Percentiles rank a stretch among this genome's conserved stretches.
These are phyloP conservation scores for Solanum tacnaense DNA, from an alignment of 257 asterid species.

Conservation along the genomic window DNA sequence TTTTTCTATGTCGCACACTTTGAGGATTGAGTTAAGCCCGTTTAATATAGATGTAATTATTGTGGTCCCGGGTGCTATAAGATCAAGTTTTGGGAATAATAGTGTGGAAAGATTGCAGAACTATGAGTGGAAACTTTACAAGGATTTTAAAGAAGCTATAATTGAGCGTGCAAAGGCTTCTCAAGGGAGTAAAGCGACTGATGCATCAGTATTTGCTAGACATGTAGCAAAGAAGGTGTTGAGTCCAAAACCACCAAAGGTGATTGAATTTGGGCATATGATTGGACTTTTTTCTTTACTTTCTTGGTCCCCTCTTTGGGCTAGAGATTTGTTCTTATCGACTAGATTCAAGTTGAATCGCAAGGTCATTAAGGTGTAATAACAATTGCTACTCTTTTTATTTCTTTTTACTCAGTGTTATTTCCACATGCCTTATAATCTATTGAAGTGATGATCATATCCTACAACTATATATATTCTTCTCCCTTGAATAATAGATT, in stretches of 20 bases:
- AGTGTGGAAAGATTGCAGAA: slow-evolving; percentile 18
- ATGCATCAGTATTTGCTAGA: slow-evolving; percentile 43
- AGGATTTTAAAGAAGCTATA: slow-evolving; percentile 36
- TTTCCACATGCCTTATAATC: neutral
- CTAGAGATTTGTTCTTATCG: slow-evolving; percentile 39
- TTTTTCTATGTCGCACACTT: slow-evolving; percentile 39
- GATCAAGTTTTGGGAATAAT: slow-evolving; percentile 43
- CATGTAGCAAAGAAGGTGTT: slow-evolving; percentile 39
- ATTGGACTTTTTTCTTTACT: slow-evolving; percentile 40
- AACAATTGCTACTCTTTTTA: neutral
- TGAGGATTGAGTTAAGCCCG: slow-evolving; percentile 51
- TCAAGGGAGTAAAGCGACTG: slow-evolving; percentile 51
- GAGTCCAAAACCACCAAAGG: slow-evolving; percentile 42
- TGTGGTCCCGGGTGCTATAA: slow-evolving; percentile 50
- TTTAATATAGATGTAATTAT: slow-evolving; percentile 38
- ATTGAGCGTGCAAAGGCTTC: slow-evolving; percentile 54
- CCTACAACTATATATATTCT: no score
- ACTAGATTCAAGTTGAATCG: slow-evolving; percentile 28
- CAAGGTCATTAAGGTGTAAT: slow-evolving; percentile 2
- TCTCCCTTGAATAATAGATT: neutral
- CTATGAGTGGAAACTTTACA: slow-evolving; percentile 53
- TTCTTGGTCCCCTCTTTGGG: slow-evolving; percentile 60
- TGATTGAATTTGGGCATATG: slow-evolving; percentile 52
- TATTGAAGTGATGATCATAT: neutral
- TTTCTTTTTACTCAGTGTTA: neutral